phyloP scores from a whole-genome alignment of 2,329 filamentous ascomycete genomes.

The Ophiostoma ulmi region DNA sequence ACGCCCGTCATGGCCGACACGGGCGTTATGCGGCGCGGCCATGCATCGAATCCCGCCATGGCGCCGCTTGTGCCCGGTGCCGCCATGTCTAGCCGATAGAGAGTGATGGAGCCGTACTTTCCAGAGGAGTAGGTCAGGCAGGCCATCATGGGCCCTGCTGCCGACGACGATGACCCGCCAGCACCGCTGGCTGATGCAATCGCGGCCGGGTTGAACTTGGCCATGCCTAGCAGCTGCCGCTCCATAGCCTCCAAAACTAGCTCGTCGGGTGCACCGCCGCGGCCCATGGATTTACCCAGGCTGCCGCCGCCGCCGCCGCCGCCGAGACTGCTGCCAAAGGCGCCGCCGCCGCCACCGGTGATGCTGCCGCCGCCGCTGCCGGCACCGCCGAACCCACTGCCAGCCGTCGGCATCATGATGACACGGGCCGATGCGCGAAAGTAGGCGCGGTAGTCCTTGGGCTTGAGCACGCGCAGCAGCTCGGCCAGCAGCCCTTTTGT shows the following conservation, averaged over 20 bases:
- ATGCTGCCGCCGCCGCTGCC: slow-evolving; percentile 9
- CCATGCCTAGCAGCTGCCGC: slow-evolving; percentile 27
- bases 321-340: not conserved
- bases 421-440: slow-evolving; percentile 28
- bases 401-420: slow-evolving; percentile 23
- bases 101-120: slow-evolving; percentile 26
- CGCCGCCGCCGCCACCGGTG: not conserved
- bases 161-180: not conserved
- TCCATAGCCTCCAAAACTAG: slow-evolving; percentile 25
- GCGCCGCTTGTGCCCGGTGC: slow-evolving; percentile 8
- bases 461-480: slow-evolving; percentile 27
- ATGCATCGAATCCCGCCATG: slow-evolving; percentile 17
- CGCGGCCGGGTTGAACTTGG: slow-evolving; percentile 22
- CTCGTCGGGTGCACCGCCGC: slow-evolving; percentile 24
- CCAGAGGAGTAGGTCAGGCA: slow-evolving; percentile 26
- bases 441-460: slow-evolving; percentile 29
- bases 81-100: slow-evolving; percentile 27
- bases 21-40: slow-evolving; percentile 27
- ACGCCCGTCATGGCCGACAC: slow-evolving; percentile 28
- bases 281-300: slow-evolving; percentile 7
- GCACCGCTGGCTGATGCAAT: not conserved
- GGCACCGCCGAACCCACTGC: not conserved
- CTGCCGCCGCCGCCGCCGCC: slow-evolving; percentile 9
- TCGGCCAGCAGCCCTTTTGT: slow-evolving; percentile 24
- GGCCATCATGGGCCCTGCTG: slow-evolving; percentile 24